Base-by-base conservation (phyloP, 2,329 filamentous ascomycete species). In the Diaporthe aspalathi region DNA sequence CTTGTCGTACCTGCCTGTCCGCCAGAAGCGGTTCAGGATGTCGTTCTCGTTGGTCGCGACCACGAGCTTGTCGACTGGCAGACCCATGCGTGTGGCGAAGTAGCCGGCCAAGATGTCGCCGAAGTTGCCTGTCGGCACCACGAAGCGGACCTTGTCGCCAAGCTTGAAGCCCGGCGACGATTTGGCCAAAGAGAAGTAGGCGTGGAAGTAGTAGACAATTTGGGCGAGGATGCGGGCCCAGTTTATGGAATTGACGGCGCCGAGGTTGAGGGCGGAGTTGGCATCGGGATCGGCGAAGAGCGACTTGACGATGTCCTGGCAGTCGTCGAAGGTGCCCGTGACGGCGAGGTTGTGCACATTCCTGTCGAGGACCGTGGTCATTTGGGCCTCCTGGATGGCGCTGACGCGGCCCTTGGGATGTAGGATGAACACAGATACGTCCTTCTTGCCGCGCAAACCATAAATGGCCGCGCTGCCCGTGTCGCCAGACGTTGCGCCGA, bases 1-100 rank as follows among this genome's bases (percentile, higher is more conserved):
- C 88, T 98, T 98, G 84, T 96, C 93, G 83, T 98, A 98, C 75
- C 88, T 88, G 49, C 95, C 94, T 0, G 92, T 93, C 84, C 93
- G 92, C 93, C 94, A 98, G 88, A 99, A 99, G 43, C 96, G 90
- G 82, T 98, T 90, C 14, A 99, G 89, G 73, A 98, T 98, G 78
- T 98, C 96, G 83, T 99, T 99, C 83, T 97, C 95, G 81, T 98
- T 98, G 66, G 95, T 98, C 0, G 95, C 94, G 70, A 98, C 92
- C 76, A 97, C 90, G 40, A 99, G 90, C 84, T 95, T 97, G 74
- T 96, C 92, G 3, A 92, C 86, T 4, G 95, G 95, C 3, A 98
- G 78, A 45, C 80, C 80, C 80, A 82, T 82, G 73, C 79, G 79
- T 66, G 74, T 67, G 54, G 95, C 95, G 78, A 98, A 98, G 84